Evolutionary conservation across 106 monocot species (phyloP), one percentile per base, ranked within the genome.

Genomic region (Apostasia shenzhenica): DNA sequence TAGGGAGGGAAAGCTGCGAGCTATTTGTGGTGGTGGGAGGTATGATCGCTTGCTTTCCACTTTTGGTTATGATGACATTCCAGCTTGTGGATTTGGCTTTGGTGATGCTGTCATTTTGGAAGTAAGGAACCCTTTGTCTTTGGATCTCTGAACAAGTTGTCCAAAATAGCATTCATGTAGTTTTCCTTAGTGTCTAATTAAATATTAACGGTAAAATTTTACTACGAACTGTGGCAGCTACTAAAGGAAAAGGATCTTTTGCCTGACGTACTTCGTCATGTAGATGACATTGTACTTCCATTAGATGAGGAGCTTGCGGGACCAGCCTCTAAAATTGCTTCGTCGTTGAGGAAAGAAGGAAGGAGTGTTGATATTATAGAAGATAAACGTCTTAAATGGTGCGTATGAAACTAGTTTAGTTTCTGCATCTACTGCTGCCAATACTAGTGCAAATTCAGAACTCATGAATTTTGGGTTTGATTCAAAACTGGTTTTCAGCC

Each of bases 51-150:
- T 99, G 71, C 81, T 99, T 46, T 93, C 99, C 2, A 90, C 88
- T 62, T 93, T 99, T 72, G 93, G 99, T 54, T 85, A 85, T 83
- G 90, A 88, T 56, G 85, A 93, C 54, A 80, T 85, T 59, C 84
- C 99, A 49, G 93, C 93, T 53, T 93, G 93, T 72, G 99, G 99
- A 45, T 99, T 99, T 88, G 99, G 99, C 55, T 99, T 99, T 75
- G 99, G 99, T 57, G 99, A 99, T 82, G 99, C 99, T 77, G 99
- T 99, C 49, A 99, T 99, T 66, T 55, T 93, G 45, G 99, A 99
- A 77, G 97, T 97, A 84, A 80, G 83, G 74, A 61, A 5, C 12
- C 62, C n/a, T 45, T 26, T 26, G 26, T 26, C 26, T 26, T 8
- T 52, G 52, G 9, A 52, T 52, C 52, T 52, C 52, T 52, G 6